Evolutionary conservation across 129 eudicot genomes (phyloP).

Genomic region (Escallonia herrerae): DNA sequence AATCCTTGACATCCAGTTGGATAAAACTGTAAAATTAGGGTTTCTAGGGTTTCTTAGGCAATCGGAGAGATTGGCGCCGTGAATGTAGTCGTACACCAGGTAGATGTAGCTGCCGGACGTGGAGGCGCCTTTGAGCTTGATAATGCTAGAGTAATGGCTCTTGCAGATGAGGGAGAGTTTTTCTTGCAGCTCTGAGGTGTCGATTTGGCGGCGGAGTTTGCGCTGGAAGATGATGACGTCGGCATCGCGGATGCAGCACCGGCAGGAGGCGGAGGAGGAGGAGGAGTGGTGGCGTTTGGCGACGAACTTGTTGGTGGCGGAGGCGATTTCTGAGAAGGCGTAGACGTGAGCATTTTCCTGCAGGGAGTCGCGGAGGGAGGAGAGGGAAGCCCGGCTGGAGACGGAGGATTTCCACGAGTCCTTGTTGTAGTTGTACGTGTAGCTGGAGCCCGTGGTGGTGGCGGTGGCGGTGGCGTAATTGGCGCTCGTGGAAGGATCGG

Average conservation of each 20-base stretch:
- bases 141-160: constrained; percentile 64
- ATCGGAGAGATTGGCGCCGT: constrained; percentile 54
- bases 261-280: constrained; percentile 67
- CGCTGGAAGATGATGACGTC: constrained; percentile 57
- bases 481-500: constrained; percentile 16
- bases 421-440: constrained; percentile 8
- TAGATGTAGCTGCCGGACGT: constrained; percentile 59
- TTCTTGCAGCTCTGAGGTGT: constrained; percentile 31
- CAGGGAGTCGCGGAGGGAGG: constrained; percentile 56
- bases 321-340: constrained; percentile 53
- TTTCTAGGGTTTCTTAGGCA: constrained; percentile 55
- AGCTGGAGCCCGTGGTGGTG: constrained; percentile 24
- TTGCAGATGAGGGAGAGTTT: constrained; percentile 53
- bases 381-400: constrained; percentile 36
- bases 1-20: constrained; percentile 63
- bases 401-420: constrained; percentile 43
- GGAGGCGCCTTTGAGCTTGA: constrained; percentile 67
- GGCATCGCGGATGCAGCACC: constrained; percentile 54
- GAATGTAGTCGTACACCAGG: constrained; percentile 60
- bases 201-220: constrained; percentile 43
- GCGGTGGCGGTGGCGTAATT: constrained; percentile 17
- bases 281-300: constrained; percentile 34
- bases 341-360: constrained; percentile 60
- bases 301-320: constrained; percentile 55
- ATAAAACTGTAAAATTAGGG: constrained; percentile 55